Evolutionary conservation across 257 asterid genomes (phyloP).

Genomic region (Scutellaria galericulata): DNA sequence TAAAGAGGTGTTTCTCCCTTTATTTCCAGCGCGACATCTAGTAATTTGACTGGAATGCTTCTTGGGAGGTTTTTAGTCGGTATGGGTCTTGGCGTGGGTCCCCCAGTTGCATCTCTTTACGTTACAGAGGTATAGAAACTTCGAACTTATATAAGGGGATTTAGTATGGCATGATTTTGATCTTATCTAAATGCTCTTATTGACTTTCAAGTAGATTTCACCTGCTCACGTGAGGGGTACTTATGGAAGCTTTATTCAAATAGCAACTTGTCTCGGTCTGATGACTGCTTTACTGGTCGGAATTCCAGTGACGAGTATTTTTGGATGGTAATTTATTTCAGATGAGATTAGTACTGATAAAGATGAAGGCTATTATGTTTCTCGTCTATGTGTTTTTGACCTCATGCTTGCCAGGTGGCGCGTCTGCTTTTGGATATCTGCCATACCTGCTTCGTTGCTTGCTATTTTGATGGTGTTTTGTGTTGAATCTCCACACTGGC

Average conservation of each 20-base stretch:
- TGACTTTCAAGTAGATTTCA: slow-evolving; percentile 61
- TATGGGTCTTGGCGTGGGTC: slow-evolving; percentile 87
- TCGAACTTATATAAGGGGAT: slow-evolving; percentile 12
- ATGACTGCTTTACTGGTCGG: slow-evolving; percentile 76
- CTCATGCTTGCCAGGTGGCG: slow-evolving; percentile 80
- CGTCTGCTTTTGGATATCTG: slow-evolving; percentile 82
- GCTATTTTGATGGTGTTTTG: slow-evolving; percentile 81
- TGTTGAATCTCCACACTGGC: slow-evolving; percentile 94
- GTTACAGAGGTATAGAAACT: slow-evolving; percentile 74
- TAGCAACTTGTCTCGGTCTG: slow-evolving; percentile 86
- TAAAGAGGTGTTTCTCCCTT: slow-evolving; percentile 35
- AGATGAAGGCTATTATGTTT: slow-evolving; percentile 11
- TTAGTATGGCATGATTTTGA: slow-evolving; percentile 13
- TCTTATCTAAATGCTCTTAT: slow-evolving; percentile 29
- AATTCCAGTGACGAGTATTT: slow-evolving; percentile 68
- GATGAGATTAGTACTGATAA: slow-evolving; percentile 16
- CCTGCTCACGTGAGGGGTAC: slow-evolving; percentile 96
- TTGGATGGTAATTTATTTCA: slow-evolving; percentile 72
- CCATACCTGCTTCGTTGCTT: slow-evolving; percentile 75
- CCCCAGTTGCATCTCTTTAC: slow-evolving; percentile 91
- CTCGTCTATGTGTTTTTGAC: slow-evolving; percentile 31
- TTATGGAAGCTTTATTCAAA: slow-evolving; percentile 89
- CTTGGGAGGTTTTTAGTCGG: slow-evolving; percentile 87
- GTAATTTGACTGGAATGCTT: slow-evolving; percentile 77
- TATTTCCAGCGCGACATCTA: slow-evolving; percentile 72